Base-by-base conservation (phyloP, 306 rosid species). In the Inga leiocalycina region DNA sequence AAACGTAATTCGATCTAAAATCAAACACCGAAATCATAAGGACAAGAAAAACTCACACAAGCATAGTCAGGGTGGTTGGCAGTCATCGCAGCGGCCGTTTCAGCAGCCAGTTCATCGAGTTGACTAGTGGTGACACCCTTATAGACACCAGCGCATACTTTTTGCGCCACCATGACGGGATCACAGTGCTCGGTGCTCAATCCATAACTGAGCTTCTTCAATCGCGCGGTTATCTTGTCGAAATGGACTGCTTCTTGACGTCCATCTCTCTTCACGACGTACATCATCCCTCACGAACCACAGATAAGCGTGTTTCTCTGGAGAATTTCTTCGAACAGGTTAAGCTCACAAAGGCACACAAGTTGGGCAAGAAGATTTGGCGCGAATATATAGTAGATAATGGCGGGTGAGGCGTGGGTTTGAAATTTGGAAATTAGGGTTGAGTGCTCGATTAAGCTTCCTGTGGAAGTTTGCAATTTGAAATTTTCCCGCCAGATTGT, bases 101-200 rank as follows among this genome's bases (percentile, higher is more conserved):
- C 99, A 2, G 99, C 99, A 0, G 99, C 98, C 85, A 96, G 82
- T 77, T 96, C 98, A 79, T 96, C 99, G 8, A 96, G 97, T 83
- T 94, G 98, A 59, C 95, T 96, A 6, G 99, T 96, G 61, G 98
- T 96, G 27, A 96, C 99, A 2, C 98, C 99, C 84, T 91, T 96
- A 64, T 92, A 92, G 62, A 92, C 96, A 44, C 96, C 96, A 1
- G 95, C 93, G 49, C 96, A 96, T 10, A 96, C 98, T 65, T 94
- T 96, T 92, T 96, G 99, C 6, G 98, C 56, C 35, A 96, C 98
- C 13, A 92, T 80, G n/a, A 96, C 97, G 0, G 97, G 94, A 45
- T 96, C 98, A 61, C 98, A 94, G 88, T 94, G 97, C 2, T 94
- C 99, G 12, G 76, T 78, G 71, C 93, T 96, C 14, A 96, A 68